A percentile compares a stretch with the other conserved stretches of the same genome.
Evolutionary conservation across 768 basidiomycete species (phyloP).

Genomic region (Hypholoma sublateritium): DNA sequence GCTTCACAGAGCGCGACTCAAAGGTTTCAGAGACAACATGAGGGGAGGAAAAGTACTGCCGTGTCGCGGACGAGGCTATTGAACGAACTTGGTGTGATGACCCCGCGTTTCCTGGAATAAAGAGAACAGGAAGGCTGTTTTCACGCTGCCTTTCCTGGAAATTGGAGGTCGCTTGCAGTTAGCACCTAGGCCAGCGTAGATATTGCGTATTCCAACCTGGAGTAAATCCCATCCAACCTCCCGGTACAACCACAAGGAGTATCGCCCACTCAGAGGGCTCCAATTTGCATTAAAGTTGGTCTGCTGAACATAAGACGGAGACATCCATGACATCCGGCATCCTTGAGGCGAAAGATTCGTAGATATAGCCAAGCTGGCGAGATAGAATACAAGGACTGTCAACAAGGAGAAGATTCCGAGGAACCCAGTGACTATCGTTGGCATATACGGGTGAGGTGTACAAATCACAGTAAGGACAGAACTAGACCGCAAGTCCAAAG

Average conservation of each 20-base stretch:
- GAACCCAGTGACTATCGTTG: conserved; percentile 25
- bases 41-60: conserved; percentile 75
- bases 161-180: conserved; percentile 2
- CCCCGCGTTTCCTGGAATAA: conserved; percentile 97
- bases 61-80: conserved; percentile 87
- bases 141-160: conserved; percentile 3
- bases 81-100: conserved; percentile 92
- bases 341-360: conserved; percentile 76
- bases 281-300: conserved; percentile 62
- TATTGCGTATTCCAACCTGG: conserved; percentile 41
- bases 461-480: background rate
- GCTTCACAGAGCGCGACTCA: conserved; percentile 41
- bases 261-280: conserved; percentile 72
- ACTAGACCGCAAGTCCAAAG: background rate
- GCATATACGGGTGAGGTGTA: conserved; percentile 19
- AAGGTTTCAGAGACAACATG: conserved; percentile 55
- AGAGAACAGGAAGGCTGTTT: conserved; percentile 82
- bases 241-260: conserved; percentile 88
- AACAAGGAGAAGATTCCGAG: conserved; percentile 36
- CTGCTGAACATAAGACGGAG: conserved; percentile 82
- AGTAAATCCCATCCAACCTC: conserved; percentile 81
- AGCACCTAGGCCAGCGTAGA: background rate
- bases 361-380: conserved; percentile 42
- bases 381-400: conserved; percentile 37
- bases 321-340: conserved; percentile 98